A percentile compares a stretch with the other conserved stretches of the same genome.
Evolutionary conservation across 1,284 basidiomycete species (phyloP).

Genomic region (Papiliotrema nemorosa): DNA sequence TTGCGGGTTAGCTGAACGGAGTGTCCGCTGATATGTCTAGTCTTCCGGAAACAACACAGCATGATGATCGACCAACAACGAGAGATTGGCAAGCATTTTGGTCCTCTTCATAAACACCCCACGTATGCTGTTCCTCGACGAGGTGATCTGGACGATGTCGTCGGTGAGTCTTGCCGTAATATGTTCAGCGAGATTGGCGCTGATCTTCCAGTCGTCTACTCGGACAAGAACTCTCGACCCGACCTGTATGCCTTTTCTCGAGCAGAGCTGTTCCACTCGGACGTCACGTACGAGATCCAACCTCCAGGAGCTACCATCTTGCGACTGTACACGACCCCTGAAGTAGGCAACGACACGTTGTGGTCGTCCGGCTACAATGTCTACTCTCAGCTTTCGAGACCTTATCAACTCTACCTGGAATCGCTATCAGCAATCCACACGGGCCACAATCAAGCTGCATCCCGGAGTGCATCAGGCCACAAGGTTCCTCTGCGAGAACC

Average conservation of each 20-base stretch:
- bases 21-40: conserved; percentile 9
- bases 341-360: conserved; percentile 72
- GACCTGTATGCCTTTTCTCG: conserved; percentile 68
- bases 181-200: neutral
- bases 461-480: conserved; percentile 58
- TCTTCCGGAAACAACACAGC: conserved; percentile 44
- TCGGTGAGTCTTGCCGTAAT: conserved; percentile 38
- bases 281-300: conserved; percentile 74
- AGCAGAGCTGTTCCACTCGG: conserved; percentile 72
- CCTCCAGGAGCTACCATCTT: conserved; percentile 82
- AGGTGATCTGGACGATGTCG: conserved; percentile 69
- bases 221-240: conserved; percentile 61
- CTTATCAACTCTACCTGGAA: conserved; percentile 64
- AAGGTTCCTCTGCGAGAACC: conserved; percentile 62
- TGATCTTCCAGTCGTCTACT: conserved; percentile 43
- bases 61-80: conserved; percentile 64
- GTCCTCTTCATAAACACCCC: conserved; percentile 76
- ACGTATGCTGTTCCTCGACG: conserved; percentile 67
- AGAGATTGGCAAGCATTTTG: conserved; percentile 66
- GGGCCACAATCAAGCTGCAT: conserved; percentile 61
- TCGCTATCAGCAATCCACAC: conserved; percentile 66
- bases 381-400: conserved; percentile 64
- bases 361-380: conserved; percentile 57
- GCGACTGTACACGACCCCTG: conserved; percentile 67
- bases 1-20: neutral